Evolutionary conservation across 140 eudicot species (phyloP).

Genomic region (Flaveria floridana): DNA sequence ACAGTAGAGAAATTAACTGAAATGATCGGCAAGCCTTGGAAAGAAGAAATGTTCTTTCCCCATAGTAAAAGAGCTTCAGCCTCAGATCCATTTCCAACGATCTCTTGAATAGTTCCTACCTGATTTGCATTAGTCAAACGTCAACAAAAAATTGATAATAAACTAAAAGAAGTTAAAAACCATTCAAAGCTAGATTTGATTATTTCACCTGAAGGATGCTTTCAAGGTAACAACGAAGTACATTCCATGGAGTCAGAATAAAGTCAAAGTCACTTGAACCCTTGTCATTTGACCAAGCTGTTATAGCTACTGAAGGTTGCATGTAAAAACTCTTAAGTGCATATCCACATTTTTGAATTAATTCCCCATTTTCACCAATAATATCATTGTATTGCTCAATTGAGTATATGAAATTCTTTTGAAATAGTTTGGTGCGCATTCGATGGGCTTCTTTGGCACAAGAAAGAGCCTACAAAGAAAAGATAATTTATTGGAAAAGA

Average conservation of each 20-base stretch:
- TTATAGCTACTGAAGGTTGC: slow-evolving; percentile 39
- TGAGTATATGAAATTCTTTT: slow-evolving; percentile 51
- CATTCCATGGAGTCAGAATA: slow-evolving; percentile 83
- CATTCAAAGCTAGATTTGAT: slow-evolving; percentile 12
- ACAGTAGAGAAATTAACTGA: slow-evolving; percentile 54
- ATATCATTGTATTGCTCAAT: slow-evolving; percentile 48
- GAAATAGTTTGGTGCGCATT: slow-evolving; percentile 59
- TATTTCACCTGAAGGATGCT: slow-evolving; percentile 78
- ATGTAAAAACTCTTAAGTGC: slow-evolving; percentile 49
- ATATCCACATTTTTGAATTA: slow-evolving; percentile 39
- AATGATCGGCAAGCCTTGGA: slow-evolving; percentile 63
- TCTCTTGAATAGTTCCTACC: slow-evolving; percentile 77
- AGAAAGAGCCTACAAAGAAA: slow-evolving; percentile 59
- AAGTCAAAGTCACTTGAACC: slow-evolving; percentile 42
- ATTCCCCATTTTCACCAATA: slow-evolving; percentile 45
- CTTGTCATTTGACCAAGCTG: slow-evolving; percentile 43
- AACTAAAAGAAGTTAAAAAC: background rate
- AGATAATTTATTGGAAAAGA: slow-evolving; percentile 18
- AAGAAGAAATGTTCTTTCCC: slow-evolving; percentile 65
- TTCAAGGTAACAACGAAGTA: slow-evolving; percentile 83
- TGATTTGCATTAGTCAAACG: slow-evolving; percentile 32
- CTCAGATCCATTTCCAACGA: slow-evolving; percentile 71
- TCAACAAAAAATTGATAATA: background rate
- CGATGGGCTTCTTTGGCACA: slow-evolving; percentile 84
- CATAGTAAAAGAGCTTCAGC: slow-evolving; percentile 78